These are phyloP conservation scores for Esteya vermicola DNA, from an alignment of 2,329 filamentous ascomycete species.

Conservation along the genomic window DNA sequence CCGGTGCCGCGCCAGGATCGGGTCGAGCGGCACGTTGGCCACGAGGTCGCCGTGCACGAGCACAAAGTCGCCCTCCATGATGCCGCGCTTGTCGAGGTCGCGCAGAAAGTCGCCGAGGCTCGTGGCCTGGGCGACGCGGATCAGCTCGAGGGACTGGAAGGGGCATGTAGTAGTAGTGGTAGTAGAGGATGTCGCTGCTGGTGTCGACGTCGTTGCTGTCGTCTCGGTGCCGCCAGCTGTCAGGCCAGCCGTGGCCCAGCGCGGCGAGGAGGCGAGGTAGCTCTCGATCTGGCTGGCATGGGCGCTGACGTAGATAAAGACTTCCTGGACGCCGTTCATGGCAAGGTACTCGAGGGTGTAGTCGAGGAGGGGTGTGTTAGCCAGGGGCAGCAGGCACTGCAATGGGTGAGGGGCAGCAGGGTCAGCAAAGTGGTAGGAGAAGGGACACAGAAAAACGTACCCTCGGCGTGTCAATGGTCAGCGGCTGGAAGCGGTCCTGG, in stretches of 20 bases:
- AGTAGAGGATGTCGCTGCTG: no score
- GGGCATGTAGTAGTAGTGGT: no score
- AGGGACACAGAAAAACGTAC: slow-evolving; percentile 17
- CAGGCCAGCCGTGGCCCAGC: slow-evolving; percentile 62
- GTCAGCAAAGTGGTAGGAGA: neutral
- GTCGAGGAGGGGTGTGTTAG: slow-evolving; percentile 89
- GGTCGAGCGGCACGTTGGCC: slow-evolving; percentile 75
- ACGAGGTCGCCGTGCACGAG: slow-evolving; percentile 87
- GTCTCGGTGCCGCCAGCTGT: slow-evolving; percentile 30
- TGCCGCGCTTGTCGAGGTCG: slow-evolving; percentile 72
- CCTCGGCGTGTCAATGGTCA: slow-evolving; percentile 77
- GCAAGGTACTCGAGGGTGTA: slow-evolving; percentile 95
- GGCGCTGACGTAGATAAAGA: slow-evolving; percentile 81
- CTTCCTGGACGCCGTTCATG: slow-evolving; percentile 86
- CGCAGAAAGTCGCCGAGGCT: slow-evolving; percentile 91
- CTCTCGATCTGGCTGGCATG: slow-evolving; percentile 78
- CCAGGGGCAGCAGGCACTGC: slow-evolving; percentile 82
- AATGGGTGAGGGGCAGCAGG: neutral
- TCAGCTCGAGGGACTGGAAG: slow-evolving; percentile 69
- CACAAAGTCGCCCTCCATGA: slow-evolving; percentile 84
- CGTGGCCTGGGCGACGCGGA: slow-evolving; percentile 68
- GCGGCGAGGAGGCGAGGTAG: slow-evolving; percentile 63
- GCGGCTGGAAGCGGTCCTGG: slow-evolving; percentile 79
- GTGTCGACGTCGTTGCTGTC: no score
- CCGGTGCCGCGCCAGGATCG: slow-evolving; percentile 63